Evolutionary conservation across 495 filamentous ascomycete genomes (phyloP), one percentile per base, ranked within the genome.

Genomic region (Achaetomiella virescens): DNA sequence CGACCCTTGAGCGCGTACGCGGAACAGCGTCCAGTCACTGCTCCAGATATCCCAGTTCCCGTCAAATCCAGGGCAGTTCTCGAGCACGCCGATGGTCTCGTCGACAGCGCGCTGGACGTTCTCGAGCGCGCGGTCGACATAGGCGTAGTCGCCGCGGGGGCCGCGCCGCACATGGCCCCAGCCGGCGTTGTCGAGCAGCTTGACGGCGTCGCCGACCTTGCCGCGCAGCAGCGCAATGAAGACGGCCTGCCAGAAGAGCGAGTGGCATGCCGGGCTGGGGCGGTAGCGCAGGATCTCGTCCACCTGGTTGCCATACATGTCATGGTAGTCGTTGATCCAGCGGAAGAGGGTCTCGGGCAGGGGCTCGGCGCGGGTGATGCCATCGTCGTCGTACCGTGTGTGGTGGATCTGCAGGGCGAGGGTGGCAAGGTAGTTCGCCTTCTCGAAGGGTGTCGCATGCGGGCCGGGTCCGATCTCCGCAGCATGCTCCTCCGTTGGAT

Each of bases 161-260:
- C 62, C 60, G 37, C 72, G 67, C 33, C 78, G 73, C 2, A 90
- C 86, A 50, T 85, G 75, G 54, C 81, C 82, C 78, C 91, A 96
- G 43, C 88, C 85, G 1, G 88, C 87, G 9, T 78, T 77, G 48
- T 77, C 81, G 36, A 97, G 72, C 31, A 92, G 65, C 36, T 75
- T 70, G 2, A 84, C 74, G 0, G 84, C 83, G 11, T 82, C 82
- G 5, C 63, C 49, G 36, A 96, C 78, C 31, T 81, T 80, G 21
- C 91, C 90, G 15, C 90, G 85, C 5, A 91, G 70, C 48, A 89
- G 76, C 31, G 80, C 68, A 29, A 77, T 75, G 57, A 83, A 85
- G 17, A 95, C 71, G 10, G 83, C 78, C 62, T 89, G 86, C 91
- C 91, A 97, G 67, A 88, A 97, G 25, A 82, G 75, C 6, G 72